Base-by-base conservation (phyloP, 2,329 filamentous ascomycete genomes). In the Tympanopsis confertula region DNA sequence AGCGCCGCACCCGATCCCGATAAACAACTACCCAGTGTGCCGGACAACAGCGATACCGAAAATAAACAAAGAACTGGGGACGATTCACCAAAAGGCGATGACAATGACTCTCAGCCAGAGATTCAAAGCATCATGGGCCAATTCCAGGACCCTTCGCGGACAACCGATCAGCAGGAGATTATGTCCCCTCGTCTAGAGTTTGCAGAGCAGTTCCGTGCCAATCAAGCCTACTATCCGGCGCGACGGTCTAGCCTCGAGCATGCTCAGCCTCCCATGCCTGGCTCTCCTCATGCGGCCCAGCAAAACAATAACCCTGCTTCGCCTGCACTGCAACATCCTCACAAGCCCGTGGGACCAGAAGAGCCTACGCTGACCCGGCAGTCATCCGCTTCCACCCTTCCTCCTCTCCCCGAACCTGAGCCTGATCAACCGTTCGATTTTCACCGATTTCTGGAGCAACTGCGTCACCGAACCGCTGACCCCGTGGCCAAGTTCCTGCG, bases 61-160 rank as follows among this genome's bases (percentile, higher is more conserved):
- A 28, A 10, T 28, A 28, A 28, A 28, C 24, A 28, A 28, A n/a
- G n/a, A 10, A 28, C 10, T 10, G 30, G 30, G 10, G 15, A 7
- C 12, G 30, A 18, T n/a, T n/a, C n/a, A n/a, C n/a, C n/a, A 33
- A 57, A 55, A 42, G 50, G 52, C 36, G 59, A 60, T 12, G 65
- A 72, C 5, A 66, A 70, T 37, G 69, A 69, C 39, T 72, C 73
- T 13, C 68, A 69, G 44, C 69, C 72, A 4, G 81, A 85, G 56
- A 85, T 86, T 44, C 76, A 82, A 54, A 82, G 65, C 48, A 85
- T 86, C 47, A 84, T 86, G 74, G 78, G 76, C 29, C 80, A 84
- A 48, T 84, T 84, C 43, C 66, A 72, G 42, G 66, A 73, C 42
- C 68, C 68, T 33, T 61, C 61, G 32, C 63, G 65, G 29, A 71